phyloP scores from a whole-genome alignment of 192 early-diverging fungal genomes.

The Backusella liffmaniae region DNA sequence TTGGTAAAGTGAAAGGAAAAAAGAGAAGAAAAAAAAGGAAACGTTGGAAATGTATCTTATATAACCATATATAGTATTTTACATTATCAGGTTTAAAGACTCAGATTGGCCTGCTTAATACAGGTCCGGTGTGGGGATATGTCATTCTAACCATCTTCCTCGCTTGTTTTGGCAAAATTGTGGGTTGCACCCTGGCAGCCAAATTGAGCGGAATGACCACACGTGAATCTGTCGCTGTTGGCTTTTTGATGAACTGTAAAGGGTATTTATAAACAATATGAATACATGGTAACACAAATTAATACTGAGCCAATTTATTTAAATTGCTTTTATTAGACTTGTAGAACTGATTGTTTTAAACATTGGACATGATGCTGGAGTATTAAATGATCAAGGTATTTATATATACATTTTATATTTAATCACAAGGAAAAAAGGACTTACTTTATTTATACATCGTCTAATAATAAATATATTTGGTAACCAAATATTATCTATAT shows the following conservation, averaged over 20 bases:
- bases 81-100: constrained; percentile 91
- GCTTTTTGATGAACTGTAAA: constrained; percentile 94
- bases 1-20: constrained; percentile 47
- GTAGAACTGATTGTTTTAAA: constrained; percentile 97
- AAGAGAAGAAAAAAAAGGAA: background rate
- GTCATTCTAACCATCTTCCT: constrained; percentile 73
- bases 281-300: background rate
- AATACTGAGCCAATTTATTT: constrained; percentile 14
- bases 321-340: constrained; percentile 47
- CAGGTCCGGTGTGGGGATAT: constrained; percentile 71
- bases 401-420: background rate
- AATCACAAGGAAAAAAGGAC: too few relatives aligned
- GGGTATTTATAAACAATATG: constrained; percentile 43
- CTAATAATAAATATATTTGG: background rate
- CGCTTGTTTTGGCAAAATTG: constrained; percentile 84
- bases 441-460: background rate
- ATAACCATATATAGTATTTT: constrained; percentile 65
- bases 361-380: constrained; percentile 81
- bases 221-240: constrained; percentile 85
- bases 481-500: background rate
- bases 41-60: background rate
- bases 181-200: constrained; percentile 74
- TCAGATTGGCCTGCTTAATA: constrained; percentile 71
- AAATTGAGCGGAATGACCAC: constrained; percentile 66
- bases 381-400: constrained; percentile 64